Conservation (phyloP, 1,139 yeast species). For the Debaryomyces nepalensis region DNA sequence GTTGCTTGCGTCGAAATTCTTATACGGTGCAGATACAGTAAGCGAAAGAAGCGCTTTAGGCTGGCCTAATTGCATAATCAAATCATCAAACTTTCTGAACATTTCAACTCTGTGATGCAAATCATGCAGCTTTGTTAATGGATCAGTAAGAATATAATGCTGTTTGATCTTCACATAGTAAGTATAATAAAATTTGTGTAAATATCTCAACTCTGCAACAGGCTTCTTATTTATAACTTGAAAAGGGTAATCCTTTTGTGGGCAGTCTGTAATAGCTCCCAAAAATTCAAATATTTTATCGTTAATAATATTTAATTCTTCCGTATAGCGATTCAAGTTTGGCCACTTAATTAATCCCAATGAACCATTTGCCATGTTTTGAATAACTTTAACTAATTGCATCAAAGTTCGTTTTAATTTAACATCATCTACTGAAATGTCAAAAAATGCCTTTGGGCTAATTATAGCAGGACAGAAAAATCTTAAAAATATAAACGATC, state of each 20-base stretch:
- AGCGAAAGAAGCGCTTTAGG: conserved; percentile 52
- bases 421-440: conserved; percentile 49
- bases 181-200: conserved; percentile 69
- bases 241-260: conserved; percentile 35
- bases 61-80: conserved; percentile 40
- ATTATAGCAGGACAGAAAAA: conserved; percentile 91
- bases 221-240: conserved; percentile 31
- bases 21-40: conserved; percentile 57
- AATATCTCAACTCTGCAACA: conserved; percentile 54
- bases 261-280: conserved; percentile 25
- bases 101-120: conserved; percentile 32
- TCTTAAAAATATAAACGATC: conserved; percentile 84
- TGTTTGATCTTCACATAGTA: conserved; percentile 61
- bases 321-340: conserved; percentile 44
- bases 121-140: conserved; percentile 25
- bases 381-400: conserved; percentile 83
- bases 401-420: conserved; percentile 74
- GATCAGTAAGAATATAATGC: conserved; percentile 34
- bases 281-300: conserved; percentile 54
- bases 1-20: conserved; percentile 43
- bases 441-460: conserved; percentile 72
- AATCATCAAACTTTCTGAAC: conserved; percentile 34
- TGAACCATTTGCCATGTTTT: conserved; percentile 85
- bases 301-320: conserved; percentile 50
- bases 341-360: conserved; percentile 65